Evolutionary conservation across 352 stramenopile species (phyloP).

Genomic region (Globisporangium abappressorium): DNA sequence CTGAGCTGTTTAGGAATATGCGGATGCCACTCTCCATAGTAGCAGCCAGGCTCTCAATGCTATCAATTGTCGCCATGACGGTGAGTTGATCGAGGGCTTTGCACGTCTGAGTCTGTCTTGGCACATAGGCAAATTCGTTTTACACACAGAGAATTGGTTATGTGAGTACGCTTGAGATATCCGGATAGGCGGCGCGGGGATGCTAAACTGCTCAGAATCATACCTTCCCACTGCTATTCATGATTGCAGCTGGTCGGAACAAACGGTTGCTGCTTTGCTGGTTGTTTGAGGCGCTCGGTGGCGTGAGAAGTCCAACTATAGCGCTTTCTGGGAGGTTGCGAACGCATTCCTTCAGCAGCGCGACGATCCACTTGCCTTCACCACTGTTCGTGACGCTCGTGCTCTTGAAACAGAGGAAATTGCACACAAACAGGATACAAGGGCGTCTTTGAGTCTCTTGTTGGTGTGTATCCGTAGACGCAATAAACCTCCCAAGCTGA

Average conservation of each 20-base stretch:
- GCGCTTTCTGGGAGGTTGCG: constrained; percentile 7
- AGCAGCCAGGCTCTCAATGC: neutral
- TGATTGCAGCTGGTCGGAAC: neutral
- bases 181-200: too few species aligned
- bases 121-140: too few species aligned
- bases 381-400: constrained; percentile 20
- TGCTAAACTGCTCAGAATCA: neutral
- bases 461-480: neutral
- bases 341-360: constrained; percentile 19
- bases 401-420: constrained; percentile 28
- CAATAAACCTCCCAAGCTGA: neutral
- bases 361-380: constrained; percentile 17
- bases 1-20: neutral
- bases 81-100: constrained; percentile 19
- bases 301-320: constrained; percentile 7
- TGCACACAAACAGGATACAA: constrained; percentile 29
- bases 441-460: neutral
- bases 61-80: neutral
- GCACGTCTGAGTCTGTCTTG: constrained; percentile 8
- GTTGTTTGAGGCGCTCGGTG: neutral
- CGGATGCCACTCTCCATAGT: neutral
- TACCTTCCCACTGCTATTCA: constrained; percentile 20
- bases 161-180: neutral
- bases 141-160: neutral
- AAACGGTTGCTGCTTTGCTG: neutral